Percentiles rank a stretch among this genome's conserved stretches.
These are phyloP conservation scores for Phellinidium pouzarii DNA, from an alignment of 1,284 basidiomycete species.

Conservation along the genomic window DNA sequence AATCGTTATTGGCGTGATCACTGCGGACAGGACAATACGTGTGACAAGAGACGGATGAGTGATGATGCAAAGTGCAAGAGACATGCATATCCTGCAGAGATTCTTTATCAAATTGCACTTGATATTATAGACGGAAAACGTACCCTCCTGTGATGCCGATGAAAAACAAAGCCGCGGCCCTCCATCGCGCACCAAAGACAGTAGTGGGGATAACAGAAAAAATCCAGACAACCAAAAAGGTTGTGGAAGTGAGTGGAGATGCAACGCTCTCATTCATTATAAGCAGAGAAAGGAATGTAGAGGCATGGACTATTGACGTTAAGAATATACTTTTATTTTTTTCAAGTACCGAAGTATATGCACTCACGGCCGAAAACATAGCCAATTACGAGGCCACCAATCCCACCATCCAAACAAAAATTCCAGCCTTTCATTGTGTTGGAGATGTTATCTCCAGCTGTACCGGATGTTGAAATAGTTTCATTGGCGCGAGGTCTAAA, in stretches of 20 bases:
- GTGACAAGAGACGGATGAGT: conserved; percentile 53
- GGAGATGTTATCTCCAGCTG: conserved; percentile 29
- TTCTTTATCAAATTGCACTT: conserved; percentile 12
- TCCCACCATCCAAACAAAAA: conserved; percentile 46
- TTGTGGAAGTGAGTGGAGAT: conserved; percentile 35
- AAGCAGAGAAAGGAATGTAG: conserved; percentile 54
- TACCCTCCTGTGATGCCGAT: conserved; percentile 48
- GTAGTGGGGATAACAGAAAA: conserved; percentile 41
- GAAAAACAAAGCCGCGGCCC: conserved; percentile 38
- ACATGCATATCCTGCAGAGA: conserved; percentile 36
- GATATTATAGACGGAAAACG: conserved; percentile 21
- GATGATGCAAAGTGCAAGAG: conserved; percentile 47
- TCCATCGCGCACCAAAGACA: conserved; percentile 44
- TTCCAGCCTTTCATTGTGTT: conserved; percentile 29
- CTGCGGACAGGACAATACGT: conserved; percentile 44
- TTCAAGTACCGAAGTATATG: background rate
- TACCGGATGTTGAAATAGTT: conserved; percentile 29
- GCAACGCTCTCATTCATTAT: conserved; percentile 45
- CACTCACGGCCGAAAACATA: conserved; percentile 54
- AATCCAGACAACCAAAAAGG: conserved; percentile 56
- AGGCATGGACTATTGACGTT: conserved; percentile 41
- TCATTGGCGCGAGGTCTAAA: conserved; percentile 43
- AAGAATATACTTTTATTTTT: too few relatives aligned
- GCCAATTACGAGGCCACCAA: conserved; percentile 53
- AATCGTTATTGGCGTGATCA: conserved; percentile 35